These are phyloP conservation scores for Filosporella fistucella DNA, from an alignment of 495 filamentous ascomycete species.

Conservation along the genomic window DNA sequence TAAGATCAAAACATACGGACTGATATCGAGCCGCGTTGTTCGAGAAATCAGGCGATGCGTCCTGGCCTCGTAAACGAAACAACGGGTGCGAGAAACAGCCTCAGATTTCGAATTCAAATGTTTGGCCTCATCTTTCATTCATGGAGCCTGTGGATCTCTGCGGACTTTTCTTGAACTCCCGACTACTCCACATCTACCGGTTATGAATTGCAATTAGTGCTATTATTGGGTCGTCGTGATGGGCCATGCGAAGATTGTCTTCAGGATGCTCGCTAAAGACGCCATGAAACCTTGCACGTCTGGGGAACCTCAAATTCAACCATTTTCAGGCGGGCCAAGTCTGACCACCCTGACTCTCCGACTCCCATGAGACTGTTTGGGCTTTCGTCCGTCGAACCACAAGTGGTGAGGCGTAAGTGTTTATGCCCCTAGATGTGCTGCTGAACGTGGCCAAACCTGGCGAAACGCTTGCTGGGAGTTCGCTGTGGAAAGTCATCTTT, in stretches of 20 bases:
- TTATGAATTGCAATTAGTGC: no score
- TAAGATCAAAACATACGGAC: no score
- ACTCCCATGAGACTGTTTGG: constrained; percentile 23
- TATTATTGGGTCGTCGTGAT: no score
- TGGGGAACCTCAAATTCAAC: constrained; percentile 6
- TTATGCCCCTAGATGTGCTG: neutral
- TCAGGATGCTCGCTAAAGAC: constrained; percentile 17
- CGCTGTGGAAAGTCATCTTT: neutral
- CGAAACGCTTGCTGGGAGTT: neutral
- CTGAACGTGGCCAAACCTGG: neutral
- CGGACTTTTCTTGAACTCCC: no score
- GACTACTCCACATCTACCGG: no score
- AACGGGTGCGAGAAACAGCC: no score
- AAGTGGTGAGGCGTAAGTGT: constrained; percentile 1
- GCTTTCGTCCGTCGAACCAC: constrained; percentile 6
- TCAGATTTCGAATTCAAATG: constrained; percentile 3
- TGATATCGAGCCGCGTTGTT: no score
- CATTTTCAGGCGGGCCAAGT: constrained; percentile 11
- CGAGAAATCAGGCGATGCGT: no score
- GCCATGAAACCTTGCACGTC: constrained; percentile 20
- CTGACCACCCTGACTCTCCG: constrained; percentile 11
- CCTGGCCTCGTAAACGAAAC: no score
- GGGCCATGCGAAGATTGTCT: no score
- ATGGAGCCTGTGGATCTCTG: neutral
- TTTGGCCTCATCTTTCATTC: constrained; percentile 7